Evolutionary conservation across 306 rosid species (phyloP).

Genomic region (Gillenia trifoliata): DNA sequence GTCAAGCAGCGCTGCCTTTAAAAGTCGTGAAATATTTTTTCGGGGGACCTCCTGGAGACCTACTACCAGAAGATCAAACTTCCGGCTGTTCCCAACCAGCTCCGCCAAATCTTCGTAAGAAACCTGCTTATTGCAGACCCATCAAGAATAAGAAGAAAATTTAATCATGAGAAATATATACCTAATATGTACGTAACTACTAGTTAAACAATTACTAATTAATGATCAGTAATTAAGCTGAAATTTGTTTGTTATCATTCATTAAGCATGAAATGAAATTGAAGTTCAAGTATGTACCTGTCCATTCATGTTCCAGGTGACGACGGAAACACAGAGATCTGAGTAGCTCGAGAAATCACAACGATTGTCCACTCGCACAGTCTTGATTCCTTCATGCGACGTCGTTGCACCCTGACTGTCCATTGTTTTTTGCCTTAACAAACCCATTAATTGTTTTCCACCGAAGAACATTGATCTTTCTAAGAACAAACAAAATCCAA

Average conservation of each 20-base stretch:
- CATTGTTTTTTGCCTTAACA: slow-evolving; percentile 24
- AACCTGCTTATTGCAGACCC: slow-evolving; percentile 20
- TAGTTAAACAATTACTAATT: too few species aligned
- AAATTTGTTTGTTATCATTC: too few species aligned
- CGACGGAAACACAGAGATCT: slow-evolving; percentile 49
- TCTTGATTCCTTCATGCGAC: slow-evolving; percentile 47
- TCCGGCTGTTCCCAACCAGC: slow-evolving; percentile 37
- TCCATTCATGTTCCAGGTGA: slow-evolving; percentile 85
- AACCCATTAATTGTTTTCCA: slow-evolving; percentile 21
- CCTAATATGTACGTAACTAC: too few species aligned
- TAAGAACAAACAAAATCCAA: neutral
- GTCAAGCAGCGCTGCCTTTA: slow-evolving; percentile 34
- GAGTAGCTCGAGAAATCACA: slow-evolving; percentile 38
- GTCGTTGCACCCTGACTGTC: slow-evolving; percentile 33
- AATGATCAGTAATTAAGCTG: too few species aligned
- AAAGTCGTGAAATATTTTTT: slow-evolving; percentile 27
- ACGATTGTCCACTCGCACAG: slow-evolving; percentile 29
- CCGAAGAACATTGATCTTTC: neutral
- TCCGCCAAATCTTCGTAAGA: slow-evolving; percentile 50
- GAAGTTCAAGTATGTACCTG: slow-evolving; percentile 21
- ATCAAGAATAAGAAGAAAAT: neutral
- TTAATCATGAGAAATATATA: neutral
- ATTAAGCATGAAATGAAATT: too few species aligned
- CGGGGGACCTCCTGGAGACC: slow-evolving; percentile 83
- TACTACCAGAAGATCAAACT: slow-evolving; percentile 59